These are phyloP conservation scores for Pouteria glomerata DNA, from an alignment of 148 eudicot genomes.

Conservation along the genomic window DNA sequence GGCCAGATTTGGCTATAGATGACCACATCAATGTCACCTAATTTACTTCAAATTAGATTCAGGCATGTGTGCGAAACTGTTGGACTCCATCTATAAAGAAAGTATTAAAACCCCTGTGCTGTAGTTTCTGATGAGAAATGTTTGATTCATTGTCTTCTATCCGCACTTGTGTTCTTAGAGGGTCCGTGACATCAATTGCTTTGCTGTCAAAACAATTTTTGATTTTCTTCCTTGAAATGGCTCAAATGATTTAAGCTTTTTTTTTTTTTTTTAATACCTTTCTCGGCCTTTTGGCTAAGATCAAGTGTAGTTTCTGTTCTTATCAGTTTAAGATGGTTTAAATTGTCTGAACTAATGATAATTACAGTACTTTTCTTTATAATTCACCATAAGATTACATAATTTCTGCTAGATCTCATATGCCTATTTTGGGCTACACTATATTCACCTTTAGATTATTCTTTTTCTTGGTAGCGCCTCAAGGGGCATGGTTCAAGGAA, in stretches of 20 bases:
- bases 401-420: slow-evolving; percentile 1
- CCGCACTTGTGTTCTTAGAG: background rate
- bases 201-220: background rate
- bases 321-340: slow-evolving; percentile 46
- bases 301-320: slow-evolving; percentile 57
- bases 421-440: slow-evolving; percentile 16
- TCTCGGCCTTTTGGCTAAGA: slow-evolving; percentile 68
- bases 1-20: background rate
- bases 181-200: background rate
- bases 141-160: background rate
- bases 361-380: background rate
- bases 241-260: too few species aligned
- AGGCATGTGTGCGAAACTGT: background rate
- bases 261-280: too few species aligned
- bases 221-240: background rate
- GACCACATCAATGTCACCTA: background rate
- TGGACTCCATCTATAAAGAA: background rate
- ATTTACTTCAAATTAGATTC: background rate
- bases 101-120: background rate
- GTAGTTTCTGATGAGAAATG: background rate
- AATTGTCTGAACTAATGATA: background rate
- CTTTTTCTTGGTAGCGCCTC: slow-evolving; percentile 43
- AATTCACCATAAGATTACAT: too few species aligned
- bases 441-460: slow-evolving; percentile 21
- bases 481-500: slow-evolving; percentile 42